A percentile compares a stretch with the other conserved stretches of the same genome.
Evolutionary conservation across 345 rosid genomes (phyloP).

Genomic region (Arabidopsis arenosa): DNA sequence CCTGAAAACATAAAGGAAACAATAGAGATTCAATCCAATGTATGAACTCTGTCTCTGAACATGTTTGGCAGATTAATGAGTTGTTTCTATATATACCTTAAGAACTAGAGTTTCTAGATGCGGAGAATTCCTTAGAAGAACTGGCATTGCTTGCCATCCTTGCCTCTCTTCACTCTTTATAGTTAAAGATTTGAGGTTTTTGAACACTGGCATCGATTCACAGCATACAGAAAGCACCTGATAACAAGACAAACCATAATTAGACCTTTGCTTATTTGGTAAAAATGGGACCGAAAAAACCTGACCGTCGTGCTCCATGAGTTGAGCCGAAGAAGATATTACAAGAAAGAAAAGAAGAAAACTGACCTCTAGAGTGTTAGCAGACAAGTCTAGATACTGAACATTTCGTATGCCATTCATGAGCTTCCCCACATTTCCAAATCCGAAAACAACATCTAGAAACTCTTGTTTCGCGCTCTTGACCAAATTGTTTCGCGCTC

Average conservation of each 20-base stretch:
- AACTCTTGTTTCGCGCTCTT: background rate
- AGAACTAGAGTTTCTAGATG: conserved; percentile 1
- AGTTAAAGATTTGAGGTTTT: background rate
- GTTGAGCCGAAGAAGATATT: background rate
- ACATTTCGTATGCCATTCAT: conserved; percentile 18
- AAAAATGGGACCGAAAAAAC: background rate
- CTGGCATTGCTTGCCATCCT: conserved; percentile 6
- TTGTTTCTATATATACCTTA: background rate
- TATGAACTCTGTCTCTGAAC: background rate
- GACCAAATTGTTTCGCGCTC: background rate
- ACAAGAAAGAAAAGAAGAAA: background rate
- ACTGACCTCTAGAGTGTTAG: conserved; percentile 4
- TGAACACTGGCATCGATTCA: background rate
- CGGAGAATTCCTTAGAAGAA: background rate
- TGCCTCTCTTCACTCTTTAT: background rate
- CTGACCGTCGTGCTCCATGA: background rate
- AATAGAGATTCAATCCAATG: background rate
- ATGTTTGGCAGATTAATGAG: background rate
- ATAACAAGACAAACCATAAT: background rate
- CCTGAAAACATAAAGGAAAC: background rate
- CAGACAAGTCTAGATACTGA: background rate
- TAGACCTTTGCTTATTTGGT: background rate
- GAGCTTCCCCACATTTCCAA: background rate
- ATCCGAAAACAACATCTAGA: background rate
- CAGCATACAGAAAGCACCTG: background rate